Conservation (phyloP, 2,329 filamentous ascomycete genomes). For the Pestalotiopsis sp. region DNA sequence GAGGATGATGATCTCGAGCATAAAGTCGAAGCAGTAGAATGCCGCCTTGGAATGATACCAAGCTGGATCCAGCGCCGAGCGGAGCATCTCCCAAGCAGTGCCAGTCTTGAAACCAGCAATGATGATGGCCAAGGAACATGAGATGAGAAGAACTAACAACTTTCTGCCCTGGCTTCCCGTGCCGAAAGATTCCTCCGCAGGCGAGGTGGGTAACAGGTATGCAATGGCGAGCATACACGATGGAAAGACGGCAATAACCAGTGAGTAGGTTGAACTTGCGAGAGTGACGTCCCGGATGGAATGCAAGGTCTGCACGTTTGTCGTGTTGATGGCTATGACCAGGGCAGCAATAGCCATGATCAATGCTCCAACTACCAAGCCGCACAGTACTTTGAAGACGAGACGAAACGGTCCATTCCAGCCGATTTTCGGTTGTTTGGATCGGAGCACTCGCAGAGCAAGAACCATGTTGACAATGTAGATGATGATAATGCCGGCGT, state of each 20-base stretch:
- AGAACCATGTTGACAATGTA: conserved; percentile 8
- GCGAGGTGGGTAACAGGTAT: conserved; percentile 27
- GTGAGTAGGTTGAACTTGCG: background rate
- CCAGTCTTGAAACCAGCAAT: conserved; percentile 30
- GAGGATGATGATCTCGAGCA: conserved; percentile 30
- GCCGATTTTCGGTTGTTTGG: background rate
- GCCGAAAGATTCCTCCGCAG: conserved; percentile 32
- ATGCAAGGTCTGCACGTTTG: background rate
- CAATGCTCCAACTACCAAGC: background rate
- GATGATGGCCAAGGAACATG: conserved; percentile 20
- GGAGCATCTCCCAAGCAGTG: conserved; percentile 24
- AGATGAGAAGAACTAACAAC: conserved; percentile 25
- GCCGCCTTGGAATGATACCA: conserved; percentile 33
- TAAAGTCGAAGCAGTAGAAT: conserved; percentile 38
- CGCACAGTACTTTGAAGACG: background rate
- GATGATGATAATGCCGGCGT: background rate
- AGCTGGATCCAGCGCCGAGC: conserved; percentile 21
- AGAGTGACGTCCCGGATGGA: background rate
- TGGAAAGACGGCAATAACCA: background rate
- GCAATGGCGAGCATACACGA: conserved; percentile 25
- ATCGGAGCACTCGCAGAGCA: background rate
- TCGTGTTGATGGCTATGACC: conserved; percentile 2
- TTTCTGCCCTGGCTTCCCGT: conserved; percentile 30
- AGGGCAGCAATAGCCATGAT: conserved; percentile 1
- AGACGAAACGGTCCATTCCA: background rate